Conservation (phyloP, 306 rosid species). For the Spatholobus suberectus region DNA sequence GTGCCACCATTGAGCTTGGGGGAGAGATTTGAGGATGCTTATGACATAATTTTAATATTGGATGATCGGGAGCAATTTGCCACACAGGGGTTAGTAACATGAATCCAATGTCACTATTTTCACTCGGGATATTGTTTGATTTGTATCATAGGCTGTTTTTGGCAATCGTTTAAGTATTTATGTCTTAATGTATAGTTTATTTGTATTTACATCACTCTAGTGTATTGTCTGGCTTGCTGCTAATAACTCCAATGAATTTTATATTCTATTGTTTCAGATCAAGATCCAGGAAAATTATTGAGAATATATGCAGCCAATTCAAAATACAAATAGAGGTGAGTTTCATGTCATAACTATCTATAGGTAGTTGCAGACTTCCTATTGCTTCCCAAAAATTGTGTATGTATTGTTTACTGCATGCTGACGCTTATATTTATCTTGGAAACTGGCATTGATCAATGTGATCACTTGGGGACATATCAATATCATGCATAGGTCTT, state of each 20-base stretch:
- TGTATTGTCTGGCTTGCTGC: slow-evolving; percentile 8
- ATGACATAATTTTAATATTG: slow-evolving; percentile 77
- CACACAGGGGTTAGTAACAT: slow-evolving; percentile 75
- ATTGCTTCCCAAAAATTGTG: neutral
- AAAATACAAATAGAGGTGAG: slow-evolving; percentile 78
- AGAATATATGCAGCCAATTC: slow-evolving; percentile 65
- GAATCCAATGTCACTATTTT: slow-evolving; percentile 10
- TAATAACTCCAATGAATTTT: slow-evolving; percentile 31
- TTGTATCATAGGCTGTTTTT: slow-evolving; percentile 5
- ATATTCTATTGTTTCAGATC: slow-evolving; percentile 58
- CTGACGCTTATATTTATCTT: neutral
- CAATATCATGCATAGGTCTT: slow-evolving; percentile 22
- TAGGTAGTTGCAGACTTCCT: slow-evolving; percentile 19
- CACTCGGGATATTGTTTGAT: slow-evolving; percentile 2
- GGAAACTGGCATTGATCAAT: slow-evolving; percentile 4
- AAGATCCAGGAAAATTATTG: slow-evolving; percentile 79
- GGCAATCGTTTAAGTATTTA: neutral
- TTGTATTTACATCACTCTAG: slow-evolving; percentile 18
- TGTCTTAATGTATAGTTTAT: slow-evolving; percentile 1
- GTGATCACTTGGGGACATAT: neutral
- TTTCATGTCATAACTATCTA: slow-evolving; percentile 26
- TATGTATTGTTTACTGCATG: slow-evolving; percentile 15
- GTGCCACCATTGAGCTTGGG: slow-evolving; percentile 86
- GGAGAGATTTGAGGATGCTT: slow-evolving; percentile 89
- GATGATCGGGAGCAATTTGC: slow-evolving; percentile 96